Percentiles rank a stretch among this genome's conserved stretches.
These are phyloP conservation scores for Boletus speciosus DNA, from an alignment of 768 basidiomycete genomes.

Conservation along the genomic window DNA sequence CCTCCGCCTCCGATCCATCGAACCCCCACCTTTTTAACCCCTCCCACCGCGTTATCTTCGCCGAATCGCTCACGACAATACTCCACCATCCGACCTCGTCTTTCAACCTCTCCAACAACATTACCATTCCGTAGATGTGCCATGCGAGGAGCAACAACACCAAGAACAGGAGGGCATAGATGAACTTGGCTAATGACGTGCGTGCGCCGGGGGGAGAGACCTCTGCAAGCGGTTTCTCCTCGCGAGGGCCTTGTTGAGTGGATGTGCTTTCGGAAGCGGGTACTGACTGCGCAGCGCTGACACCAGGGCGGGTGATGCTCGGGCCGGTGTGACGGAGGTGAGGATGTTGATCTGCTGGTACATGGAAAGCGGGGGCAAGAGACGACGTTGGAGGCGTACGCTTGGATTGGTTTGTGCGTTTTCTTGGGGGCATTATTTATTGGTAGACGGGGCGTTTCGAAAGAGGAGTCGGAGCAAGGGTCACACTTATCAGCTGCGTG, in stretches of 20 bases:
- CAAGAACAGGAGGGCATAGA: constrained; percentile 45
- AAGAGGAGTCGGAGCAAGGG: neutral
- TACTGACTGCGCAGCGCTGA: neutral
- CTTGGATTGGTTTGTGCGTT: constrained; percentile 14
- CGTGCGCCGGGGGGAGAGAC: constrained; percentile 3
- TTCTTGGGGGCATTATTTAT: constrained; percentile 16
- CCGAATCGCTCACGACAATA: constrained; percentile 3
- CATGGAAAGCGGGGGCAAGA: constrained; percentile 5
- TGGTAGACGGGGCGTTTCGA: neutral
- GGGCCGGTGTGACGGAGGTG: constrained; percentile 20
- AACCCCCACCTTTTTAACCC: neutral
- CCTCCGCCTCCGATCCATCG: constrained; percentile 2
- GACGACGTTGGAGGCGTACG: constrained; percentile 5
- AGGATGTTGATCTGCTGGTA: constrained; percentile 9
- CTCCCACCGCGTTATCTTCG: neutral
- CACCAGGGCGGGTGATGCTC: constrained; percentile 8
- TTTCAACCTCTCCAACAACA: constrained; percentile 43
- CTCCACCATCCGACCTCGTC: constrained; percentile 62
- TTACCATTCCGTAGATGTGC: constrained; percentile 47
- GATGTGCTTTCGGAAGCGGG: neutral
- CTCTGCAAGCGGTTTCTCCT: neutral
- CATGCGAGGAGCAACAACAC: constrained; percentile 44
- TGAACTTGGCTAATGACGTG: constrained; percentile 35
- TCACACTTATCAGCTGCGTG: neutral
- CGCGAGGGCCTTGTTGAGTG: neutral